Conservation (phyloP, 495 filamentous ascomycete species). For the Lasiosphaeris hirsuta region DNA sequence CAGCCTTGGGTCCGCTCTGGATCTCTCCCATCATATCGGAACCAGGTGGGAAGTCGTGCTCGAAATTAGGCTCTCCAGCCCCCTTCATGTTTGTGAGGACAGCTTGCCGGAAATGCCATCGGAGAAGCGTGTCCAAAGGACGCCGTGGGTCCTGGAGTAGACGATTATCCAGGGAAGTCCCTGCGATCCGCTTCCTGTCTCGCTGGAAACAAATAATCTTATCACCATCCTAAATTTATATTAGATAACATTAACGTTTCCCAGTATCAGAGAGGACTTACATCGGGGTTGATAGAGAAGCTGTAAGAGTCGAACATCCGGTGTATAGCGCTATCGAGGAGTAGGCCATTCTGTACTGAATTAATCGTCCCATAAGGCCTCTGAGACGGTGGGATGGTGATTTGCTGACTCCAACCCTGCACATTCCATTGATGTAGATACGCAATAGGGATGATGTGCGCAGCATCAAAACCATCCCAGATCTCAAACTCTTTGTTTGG, state of each 20-base stretch:
- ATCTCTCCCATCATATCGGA: too few species aligned
- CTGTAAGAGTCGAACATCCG: conserved; percentile 1
- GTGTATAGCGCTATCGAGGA: conserved; percentile 8
- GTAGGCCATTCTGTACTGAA: conserved; percentile 9
- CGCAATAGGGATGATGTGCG: too few species aligned
- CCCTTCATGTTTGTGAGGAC: conserved; percentile 30
- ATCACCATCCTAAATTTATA: too few species aligned
- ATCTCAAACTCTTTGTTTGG: not conserved
- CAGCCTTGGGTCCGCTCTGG: too few species aligned
- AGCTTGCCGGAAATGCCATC: conserved; percentile 44
- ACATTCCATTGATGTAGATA: too few species aligned
- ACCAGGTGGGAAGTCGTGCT: too few species aligned
- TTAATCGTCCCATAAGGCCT: conserved; percentile 8
- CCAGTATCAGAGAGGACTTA: too few species aligned
- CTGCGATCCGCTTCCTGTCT: conserved; percentile 27
- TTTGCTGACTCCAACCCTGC: too few species aligned
- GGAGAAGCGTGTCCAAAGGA: conserved; percentile 34
- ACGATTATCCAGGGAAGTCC: conserved; percentile 31
- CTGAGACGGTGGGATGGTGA: conserved; percentile 6
- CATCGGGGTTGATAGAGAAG: conserved; percentile 35
- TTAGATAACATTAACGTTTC: too few species aligned
- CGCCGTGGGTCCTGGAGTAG: conserved; percentile 33
- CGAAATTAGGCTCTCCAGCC: too few species aligned
- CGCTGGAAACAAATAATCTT: conserved; percentile 31
- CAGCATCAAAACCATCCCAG: too few species aligned